Conservation (phyloP, 176 grass and related monocot genomes). For the Aegilops longissima region DNA sequence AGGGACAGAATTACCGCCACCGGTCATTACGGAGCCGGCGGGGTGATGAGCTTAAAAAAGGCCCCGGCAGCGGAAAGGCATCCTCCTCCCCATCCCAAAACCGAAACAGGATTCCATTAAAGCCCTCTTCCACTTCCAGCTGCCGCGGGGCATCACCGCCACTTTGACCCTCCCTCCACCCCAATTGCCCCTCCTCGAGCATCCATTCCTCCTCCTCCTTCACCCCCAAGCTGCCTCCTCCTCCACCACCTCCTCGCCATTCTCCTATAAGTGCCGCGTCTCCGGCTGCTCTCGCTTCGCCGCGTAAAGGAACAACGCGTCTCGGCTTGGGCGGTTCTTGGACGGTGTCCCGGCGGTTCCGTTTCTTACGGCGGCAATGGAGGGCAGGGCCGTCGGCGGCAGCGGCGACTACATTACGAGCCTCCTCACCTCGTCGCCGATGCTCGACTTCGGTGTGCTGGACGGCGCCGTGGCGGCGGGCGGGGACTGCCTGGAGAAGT, state of each 20-base stretch:
- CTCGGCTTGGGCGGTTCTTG: slow-evolving; percentile 27
- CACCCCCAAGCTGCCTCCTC: background rate
- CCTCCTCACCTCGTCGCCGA: slow-evolving; percentile 46
- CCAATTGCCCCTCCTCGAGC: slow-evolving; percentile 32
- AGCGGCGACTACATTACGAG: slow-evolving; percentile 53
- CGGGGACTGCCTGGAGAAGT: slow-evolving; percentile 52
- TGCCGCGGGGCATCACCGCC: slow-evolving; percentile 44
- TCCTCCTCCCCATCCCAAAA: slow-evolving; percentile 11
- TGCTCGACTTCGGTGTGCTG: slow-evolving; percentile 41
- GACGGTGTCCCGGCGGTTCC: background rate
- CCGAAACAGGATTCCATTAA: slow-evolving; percentile 17
- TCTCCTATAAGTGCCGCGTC: slow-evolving; percentile 31
- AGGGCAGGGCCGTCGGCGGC: slow-evolving; percentile 15
- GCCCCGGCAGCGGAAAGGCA: slow-evolving; percentile 15
- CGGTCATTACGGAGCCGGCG: slow-evolving; percentile 7
- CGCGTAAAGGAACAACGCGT: slow-evolving; percentile 34
- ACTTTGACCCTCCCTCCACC: slow-evolving; percentile 33
- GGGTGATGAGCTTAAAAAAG: background rate
- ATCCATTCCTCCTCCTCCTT: background rate
- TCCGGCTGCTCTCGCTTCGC: slow-evolving; percentile 26
- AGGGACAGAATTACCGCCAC: background rate
- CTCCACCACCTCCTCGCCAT: background rate
- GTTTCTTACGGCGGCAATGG: slow-evolving; percentile 34
- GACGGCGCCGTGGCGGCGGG: background rate
- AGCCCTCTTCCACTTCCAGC: slow-evolving; percentile 38